phyloP scores from a whole-genome alignment of 164 flowering plant genomes.

The Protea cynaroides region DNA sequence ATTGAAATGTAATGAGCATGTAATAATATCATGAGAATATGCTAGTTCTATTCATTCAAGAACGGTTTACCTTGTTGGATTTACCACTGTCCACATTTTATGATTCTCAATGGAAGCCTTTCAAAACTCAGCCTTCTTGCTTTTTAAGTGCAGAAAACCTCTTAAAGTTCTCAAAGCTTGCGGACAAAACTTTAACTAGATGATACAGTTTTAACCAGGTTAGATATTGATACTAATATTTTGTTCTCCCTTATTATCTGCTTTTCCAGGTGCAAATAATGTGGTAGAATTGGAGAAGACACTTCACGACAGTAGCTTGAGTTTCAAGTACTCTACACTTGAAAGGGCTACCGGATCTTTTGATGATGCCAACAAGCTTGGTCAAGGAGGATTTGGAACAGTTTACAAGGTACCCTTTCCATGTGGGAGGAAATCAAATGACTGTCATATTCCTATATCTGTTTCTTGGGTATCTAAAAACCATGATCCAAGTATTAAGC shows the following conservation, averaged over 20 bases:
- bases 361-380: conserved; percentile 36
- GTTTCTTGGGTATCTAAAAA: too few species aligned
- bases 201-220: background rate
- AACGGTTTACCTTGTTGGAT: too few species aligned
- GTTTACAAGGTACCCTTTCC: conserved; percentile 44
- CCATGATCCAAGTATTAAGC: too few species aligned
- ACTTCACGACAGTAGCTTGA: conserved; percentile 59
- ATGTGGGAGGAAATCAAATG: conserved; percentile 13
- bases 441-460: too few species aligned
- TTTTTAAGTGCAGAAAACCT: background rate
- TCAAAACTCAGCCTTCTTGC: too few species aligned
- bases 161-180: background rate
- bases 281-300: conserved; percentile 47
- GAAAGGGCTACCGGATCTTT: conserved; percentile 54
- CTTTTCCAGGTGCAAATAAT: conserved; percentile 47
- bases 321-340: conserved; percentile 53
- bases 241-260: background rate
- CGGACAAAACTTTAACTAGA: background rate
- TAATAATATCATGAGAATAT: too few species aligned
- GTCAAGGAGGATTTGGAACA: conserved; percentile 61
- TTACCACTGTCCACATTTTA: too few species aligned
- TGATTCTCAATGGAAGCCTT: too few species aligned
- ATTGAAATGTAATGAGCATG: too few species aligned
- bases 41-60: too few species aligned
- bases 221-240: background rate